Conservation (phyloP, 2,329 filamentous ascomycete species). For the Chaetomium globosum region DNA sequence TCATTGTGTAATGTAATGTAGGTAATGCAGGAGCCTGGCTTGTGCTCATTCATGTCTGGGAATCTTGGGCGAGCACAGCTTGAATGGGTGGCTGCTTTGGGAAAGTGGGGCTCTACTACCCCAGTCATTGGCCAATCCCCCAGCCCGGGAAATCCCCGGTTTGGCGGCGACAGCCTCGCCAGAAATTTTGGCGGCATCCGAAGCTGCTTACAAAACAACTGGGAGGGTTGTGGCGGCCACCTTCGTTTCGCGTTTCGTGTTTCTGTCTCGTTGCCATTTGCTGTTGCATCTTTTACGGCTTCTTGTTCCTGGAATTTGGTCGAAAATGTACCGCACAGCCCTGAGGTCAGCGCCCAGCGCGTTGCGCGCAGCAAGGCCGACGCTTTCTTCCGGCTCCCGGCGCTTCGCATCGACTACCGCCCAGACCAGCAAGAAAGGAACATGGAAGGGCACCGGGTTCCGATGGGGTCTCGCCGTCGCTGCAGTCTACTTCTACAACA, state of each 20-base stretch:
- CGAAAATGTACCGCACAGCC: slow-evolving; percentile 57
- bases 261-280: slow-evolving; percentile 5
- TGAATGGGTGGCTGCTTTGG: background rate
- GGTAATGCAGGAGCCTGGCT: no score
- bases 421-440: slow-evolving; percentile 65
- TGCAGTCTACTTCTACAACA: slow-evolving; percentile 92
- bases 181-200: slow-evolving; percentile 34
- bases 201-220: slow-evolving; percentile 33
- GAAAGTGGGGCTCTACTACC: background rate
- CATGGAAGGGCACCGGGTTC: slow-evolving; percentile 75
- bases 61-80: background rate
- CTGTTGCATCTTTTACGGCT: background rate
- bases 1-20: background rate
- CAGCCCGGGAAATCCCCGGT: slow-evolving; percentile 16
- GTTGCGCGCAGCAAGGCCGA: slow-evolving; percentile 48
- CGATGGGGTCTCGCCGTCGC: slow-evolving; percentile 77
- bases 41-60: no score
- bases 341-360: slow-evolving; percentile 53
- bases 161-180: slow-evolving; percentile 28
- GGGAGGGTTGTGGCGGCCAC: slow-evolving; percentile 28
- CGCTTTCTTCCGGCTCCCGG: slow-evolving; percentile 47
- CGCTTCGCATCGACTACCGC: slow-evolving; percentile 59
- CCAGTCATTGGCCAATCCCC: slow-evolving; percentile 26
- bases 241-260: slow-evolving; percentile 26
- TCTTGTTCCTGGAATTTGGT: background rate